Evolutionary conservation across 176 grass and related monocot genomes (phyloP), one percentile per base, ranked within the genome.

Genomic region (Oryza rufipogon): DNA sequence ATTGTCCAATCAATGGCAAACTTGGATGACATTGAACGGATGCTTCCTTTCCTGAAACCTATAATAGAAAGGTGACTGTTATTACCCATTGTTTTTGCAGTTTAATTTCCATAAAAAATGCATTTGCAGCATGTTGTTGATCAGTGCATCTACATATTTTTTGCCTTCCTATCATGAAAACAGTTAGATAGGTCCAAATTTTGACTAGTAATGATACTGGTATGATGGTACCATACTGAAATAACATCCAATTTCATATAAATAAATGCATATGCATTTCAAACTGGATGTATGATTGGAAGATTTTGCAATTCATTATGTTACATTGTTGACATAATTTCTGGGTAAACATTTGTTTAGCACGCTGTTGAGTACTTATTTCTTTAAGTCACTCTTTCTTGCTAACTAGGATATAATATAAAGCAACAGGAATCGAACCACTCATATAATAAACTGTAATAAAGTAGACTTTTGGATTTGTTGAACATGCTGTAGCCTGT

Each of bases 1-100:
- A 77, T 99, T 86, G 96, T 96, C 46, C 96, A 99, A 70, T 94
- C 96, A 68, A 80, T 99, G 75, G 96, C 93, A 87, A 99, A 94
- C 33, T 72, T 99, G 82, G 93, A 99, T 44, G 96, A 92, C 39
- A 85, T 99, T 30, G 96, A 91, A 77, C 90, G 85, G 61, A 64
- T 89, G 64, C 65, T 83, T 66, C 91, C 96, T 78, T 96, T 99
- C 86, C 39, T 99, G 56, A 92, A 80, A 89, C 77, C 85, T 81
- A 65, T 94, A 80, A 96, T 96, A 73, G 93, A 99, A 90, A 92
- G 68, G 96, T 96, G 78, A 92, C 81, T 82, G 26, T 44, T 66
- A 13, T 54, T 79, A 47, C 19, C 28, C 46, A 52, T 71, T 38
- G 1, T 30, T 68, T 65, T 65, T 71, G 30, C 28, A 46, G 20